These are phyloP conservation scores for Phytophthora sansomeana DNA, from an alignment of 352 stramenopile genomes.

Conservation along the genomic window DNA sequence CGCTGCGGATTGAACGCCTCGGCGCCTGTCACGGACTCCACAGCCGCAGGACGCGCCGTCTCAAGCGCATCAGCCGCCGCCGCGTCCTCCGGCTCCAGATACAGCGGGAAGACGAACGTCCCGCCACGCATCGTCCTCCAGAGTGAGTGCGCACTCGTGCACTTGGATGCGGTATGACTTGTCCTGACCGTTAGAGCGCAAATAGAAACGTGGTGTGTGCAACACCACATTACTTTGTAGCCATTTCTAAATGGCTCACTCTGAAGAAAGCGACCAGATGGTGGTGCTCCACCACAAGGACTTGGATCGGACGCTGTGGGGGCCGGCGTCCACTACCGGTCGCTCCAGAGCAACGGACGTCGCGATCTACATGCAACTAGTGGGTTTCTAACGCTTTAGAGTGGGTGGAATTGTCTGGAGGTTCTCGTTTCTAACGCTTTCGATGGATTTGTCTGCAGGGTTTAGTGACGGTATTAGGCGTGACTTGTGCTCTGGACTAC, in stretches of 20 bases:
- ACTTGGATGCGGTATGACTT: constrained; percentile 38
- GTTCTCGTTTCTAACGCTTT: constrained; percentile 6
- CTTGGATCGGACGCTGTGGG: constrained; percentile 72
- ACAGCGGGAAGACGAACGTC: constrained; percentile 66
- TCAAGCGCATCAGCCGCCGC: constrained; percentile 32
- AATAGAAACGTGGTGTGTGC: constrained; percentile 9
- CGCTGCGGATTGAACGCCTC: constrained; percentile 46
- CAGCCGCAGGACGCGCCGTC: constrained; percentile 29
- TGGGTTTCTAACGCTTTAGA: constrained; percentile 10
- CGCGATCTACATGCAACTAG: constrained; percentile 59
- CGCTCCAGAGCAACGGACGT: constrained; percentile 54
- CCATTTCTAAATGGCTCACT: too few species aligned
- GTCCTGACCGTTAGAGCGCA: constrained; percentile 21
- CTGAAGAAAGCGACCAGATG: constrained; percentile 37
- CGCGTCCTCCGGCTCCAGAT: constrained; percentile 41
- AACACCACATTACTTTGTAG: background rate
- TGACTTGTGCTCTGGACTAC: constrained; percentile 53
- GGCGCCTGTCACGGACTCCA: constrained; percentile 4
- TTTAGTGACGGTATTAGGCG: constrained; percentile 41
- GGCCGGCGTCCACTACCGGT: constrained; percentile 44
- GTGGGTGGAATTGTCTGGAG: background rate
- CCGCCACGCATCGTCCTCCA: constrained; percentile 54
- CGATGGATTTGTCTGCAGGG: constrained; percentile 30
- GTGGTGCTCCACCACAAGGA: constrained; percentile 71
- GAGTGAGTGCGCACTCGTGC: constrained; percentile 8